These are phyloP conservation scores for Naganishia randhawae DNA, from an alignment of 768 basidiomycete species.

Conservation along the genomic window DNA sequence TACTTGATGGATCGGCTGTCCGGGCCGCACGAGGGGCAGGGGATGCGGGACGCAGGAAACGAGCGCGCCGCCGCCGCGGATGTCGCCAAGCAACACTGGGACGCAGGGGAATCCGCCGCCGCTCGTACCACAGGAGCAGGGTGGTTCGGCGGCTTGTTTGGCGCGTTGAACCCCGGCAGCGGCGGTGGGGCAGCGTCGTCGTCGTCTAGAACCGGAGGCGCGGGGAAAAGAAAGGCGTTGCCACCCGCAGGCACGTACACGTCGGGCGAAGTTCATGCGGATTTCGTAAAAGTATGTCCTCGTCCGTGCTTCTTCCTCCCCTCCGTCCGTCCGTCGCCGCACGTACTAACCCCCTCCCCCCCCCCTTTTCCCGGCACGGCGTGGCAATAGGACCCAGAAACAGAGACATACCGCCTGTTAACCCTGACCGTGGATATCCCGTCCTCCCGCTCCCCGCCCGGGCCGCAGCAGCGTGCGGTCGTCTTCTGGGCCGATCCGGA, in stretches of 20 bases:
- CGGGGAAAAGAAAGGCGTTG: slow-evolving; percentile 30
- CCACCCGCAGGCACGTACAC: slow-evolving; percentile 49
- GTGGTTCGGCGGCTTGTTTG: slow-evolving; percentile 33
- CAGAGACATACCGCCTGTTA: slow-evolving; percentile 41
- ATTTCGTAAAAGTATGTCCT: slow-evolving; percentile 48
- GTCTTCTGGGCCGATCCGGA: slow-evolving; percentile 38
- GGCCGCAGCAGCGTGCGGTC: slow-evolving; percentile 41
- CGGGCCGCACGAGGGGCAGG: no score
- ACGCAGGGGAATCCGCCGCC: no score
- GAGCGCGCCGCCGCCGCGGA: background rate
- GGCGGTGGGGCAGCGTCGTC: no score
- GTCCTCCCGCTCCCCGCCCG: slow-evolving; percentile 27
- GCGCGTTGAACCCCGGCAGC: slow-evolving; percentile 30
- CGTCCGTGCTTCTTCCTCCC: background rate
- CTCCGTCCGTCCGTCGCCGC: background rate
- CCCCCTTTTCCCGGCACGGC: background rate
- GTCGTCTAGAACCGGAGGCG: background rate
- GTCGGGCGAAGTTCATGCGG: slow-evolving; percentile 45
- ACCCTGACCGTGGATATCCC: slow-evolving; percentile 48
- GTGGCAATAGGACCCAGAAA: slow-evolving; percentile 37
- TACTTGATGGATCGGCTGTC: slow-evolving; percentile 13
- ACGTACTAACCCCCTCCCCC: background rate
- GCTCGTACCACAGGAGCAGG: no score
- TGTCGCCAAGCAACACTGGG: background rate
- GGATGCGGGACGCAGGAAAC: no score